A percentile compares a stretch with the other conserved stretches of the same genome.
Conservation (phyloP, 768 basidiomycete species). For the Ephemerocybe angulata region DNA sequence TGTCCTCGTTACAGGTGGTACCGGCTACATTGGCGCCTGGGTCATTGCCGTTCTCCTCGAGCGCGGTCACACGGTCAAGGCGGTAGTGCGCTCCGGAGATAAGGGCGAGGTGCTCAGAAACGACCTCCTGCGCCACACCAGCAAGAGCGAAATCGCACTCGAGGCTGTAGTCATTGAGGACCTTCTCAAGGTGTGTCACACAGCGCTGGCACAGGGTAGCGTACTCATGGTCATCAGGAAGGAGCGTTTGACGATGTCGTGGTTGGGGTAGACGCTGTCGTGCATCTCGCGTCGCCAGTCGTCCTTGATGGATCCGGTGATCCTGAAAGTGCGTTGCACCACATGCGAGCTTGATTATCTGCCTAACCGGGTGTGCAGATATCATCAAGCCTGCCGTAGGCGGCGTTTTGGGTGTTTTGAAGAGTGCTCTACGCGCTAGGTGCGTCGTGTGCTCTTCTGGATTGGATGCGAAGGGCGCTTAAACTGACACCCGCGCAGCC, state of each 20-base stretch:
- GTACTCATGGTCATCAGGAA: slow-evolving; percentile 28
- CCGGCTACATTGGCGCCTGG: slow-evolving; percentile 54
- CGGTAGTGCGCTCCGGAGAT: slow-evolving; percentile 54
- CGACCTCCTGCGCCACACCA: no score
- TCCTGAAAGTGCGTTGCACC: no score
- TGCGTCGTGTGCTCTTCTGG: no score
- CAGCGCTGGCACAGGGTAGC: neutral
- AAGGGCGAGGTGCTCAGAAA: slow-evolving; percentile 52
- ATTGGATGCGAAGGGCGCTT: no score
- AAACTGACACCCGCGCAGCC: no score
- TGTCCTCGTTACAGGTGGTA: slow-evolving; percentile 51
- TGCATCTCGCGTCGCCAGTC: neutral
- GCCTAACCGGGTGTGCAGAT: no score
- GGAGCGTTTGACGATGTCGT: slow-evolving; percentile 73
- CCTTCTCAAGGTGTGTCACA: slow-evolving; percentile 36
- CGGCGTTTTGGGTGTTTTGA: no score
- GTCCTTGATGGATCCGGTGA: no score
- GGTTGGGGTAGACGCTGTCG: slow-evolving; percentile 48
- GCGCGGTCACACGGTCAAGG: slow-evolving; percentile 54
- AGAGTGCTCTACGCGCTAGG: no score
- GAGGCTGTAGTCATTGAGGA: slow-evolving; percentile 63
- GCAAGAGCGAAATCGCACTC: no score
- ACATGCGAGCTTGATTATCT: no score
- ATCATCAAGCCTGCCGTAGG: no score
- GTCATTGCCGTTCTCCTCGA: slow-evolving; percentile 50